Evolutionary conservation across 257 asterid genomes (phyloP).

Genomic region (Scutellaria galericulata): DNA sequence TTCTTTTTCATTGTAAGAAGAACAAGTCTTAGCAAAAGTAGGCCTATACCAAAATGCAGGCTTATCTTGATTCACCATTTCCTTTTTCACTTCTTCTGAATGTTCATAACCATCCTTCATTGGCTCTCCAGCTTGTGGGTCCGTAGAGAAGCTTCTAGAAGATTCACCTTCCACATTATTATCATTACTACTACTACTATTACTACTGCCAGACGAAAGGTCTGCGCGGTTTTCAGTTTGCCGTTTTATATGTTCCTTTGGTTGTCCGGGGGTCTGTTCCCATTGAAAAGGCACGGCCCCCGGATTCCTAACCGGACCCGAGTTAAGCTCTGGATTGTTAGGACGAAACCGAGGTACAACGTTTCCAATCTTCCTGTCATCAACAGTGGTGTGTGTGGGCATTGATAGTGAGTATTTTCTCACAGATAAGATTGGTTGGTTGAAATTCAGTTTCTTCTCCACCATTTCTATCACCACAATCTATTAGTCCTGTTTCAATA

Average conservation of each 20-base stretch:
- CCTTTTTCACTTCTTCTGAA: slow-evolving; percentile 42
- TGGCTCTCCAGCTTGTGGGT: slow-evolving; percentile 29
- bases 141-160: slow-evolving; percentile 34
- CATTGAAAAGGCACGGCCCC: slow-evolving; percentile 80
- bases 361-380: slow-evolving; percentile 28
- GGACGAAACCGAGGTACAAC: slow-evolving; percentile 36
- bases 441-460: slow-evolving; percentile 69
- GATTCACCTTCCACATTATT: neutral
- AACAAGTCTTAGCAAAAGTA: slow-evolving; percentile 50
- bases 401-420: slow-evolving; percentile 49
- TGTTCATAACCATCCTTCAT: slow-evolving; percentile 9
- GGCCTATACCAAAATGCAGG: slow-evolving; percentile 34
- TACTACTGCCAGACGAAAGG: too few species aligned
- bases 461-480: slow-evolving; percentile 37
- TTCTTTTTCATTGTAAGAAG: slow-evolving; percentile 44
- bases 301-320: slow-evolving; percentile 67
- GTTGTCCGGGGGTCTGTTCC: slow-evolving; percentile 82
- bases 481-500: too few species aligned
- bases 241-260: slow-evolving; percentile 50
- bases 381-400: slow-evolving; percentile 33
- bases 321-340: slow-evolving; percentile 59
- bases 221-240: slow-evolving; percentile 4
- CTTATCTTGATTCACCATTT: slow-evolving; percentile 43
- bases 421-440: slow-evolving; percentile 71
- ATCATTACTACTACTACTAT: slow-evolving; percentile 13